Base-by-base conservation (phyloP, 1,284 basidiomycete genomes). In the Ceratobasidium theobromae region DNA sequence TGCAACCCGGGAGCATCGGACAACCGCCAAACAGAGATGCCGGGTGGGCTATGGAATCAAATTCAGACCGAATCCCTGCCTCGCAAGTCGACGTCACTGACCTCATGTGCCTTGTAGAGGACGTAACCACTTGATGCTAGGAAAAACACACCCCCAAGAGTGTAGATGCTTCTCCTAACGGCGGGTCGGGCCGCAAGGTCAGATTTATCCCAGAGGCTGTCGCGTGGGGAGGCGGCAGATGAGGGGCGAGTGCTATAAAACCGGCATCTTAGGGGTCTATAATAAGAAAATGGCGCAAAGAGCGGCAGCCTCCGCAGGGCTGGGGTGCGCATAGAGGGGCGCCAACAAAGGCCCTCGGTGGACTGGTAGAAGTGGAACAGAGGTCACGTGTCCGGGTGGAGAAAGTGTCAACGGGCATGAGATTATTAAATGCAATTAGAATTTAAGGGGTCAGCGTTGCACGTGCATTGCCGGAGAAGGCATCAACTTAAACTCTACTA, bases 1-100 rank as follows among this genome's bases (percentile, higher is more conserved):
- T 68, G 78, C 79, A 12, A 83, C 73, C 1, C 78, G 82, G 2
- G 88, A 87, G 74, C 93, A 95, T 68, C 94, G 83, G 32, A 87
- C 80, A 16, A 75, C 69, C 1, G 80, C 80, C 25, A 80, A 72
- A 28, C 76, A 71, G 14, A 76, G 72, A 67, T 80, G 77, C 28
- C 79, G 75, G 45, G 79, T 77, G 1, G 79, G 57, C 57, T 62
- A 51, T 18, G 45, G 4, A 18, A 46, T 25, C 43, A 16, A 21
- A n/a, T 11, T 62, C 57, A 62, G 46, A 35, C 23, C 9, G 35
- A 9, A 43, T 48, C 41, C 16, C 12, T 21, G 55, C 41, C 40
- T 58, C 41, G 43, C 41, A 41, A 25, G 28, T 46, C 55, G n/a
- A 28, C 32, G 43, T 11, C 16, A 28, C 57, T 12, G 21, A 48